A percentile compares a stretch with the other conserved stretches of the same genome.
phyloP scores from a whole-genome alignment of 768 basidiomycete species.

The Collybia sp. region DNA sequence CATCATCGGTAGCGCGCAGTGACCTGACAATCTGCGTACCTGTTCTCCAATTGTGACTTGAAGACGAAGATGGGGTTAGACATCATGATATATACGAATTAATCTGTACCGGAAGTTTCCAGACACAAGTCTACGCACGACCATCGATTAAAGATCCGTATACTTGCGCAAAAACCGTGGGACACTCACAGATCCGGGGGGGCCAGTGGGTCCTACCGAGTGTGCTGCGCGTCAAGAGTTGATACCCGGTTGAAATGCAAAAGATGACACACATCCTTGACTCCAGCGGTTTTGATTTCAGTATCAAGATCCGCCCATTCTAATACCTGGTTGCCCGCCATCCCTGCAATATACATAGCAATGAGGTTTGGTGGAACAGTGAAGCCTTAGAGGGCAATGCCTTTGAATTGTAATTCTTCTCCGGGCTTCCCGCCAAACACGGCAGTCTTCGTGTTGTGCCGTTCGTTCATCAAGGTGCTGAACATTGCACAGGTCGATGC shows the following conservation, averaged over 20 bases:
- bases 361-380: not conserved
- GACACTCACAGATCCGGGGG: slow-evolving; percentile 37
- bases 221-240: not conserved
- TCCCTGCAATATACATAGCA: slow-evolving; percentile 21
- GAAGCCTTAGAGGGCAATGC: slow-evolving; percentile 11
- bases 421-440: slow-evolving; percentile 56
- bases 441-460: slow-evolving; percentile 45
- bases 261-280: slow-evolving; percentile 35
- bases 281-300: slow-evolving; percentile 54
- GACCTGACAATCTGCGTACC: slow-evolving; percentile 19
- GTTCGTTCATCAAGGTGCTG: slow-evolving; percentile 56
- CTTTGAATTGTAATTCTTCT: slow-evolving; percentile 46
- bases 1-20: not conserved
- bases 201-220: slow-evolving; percentile 32
- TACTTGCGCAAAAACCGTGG: not conserved
- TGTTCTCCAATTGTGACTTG: slow-evolving; percentile 44
- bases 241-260: not conserved
- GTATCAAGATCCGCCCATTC: slow-evolving; percentile 58
- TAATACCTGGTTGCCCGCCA: slow-evolving; percentile 61
- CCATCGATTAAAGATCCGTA: not conserved
- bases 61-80: not conserved
- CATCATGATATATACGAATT: not conserved
- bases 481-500: slow-evolving; percentile 65
- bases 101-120: slow-evolving; percentile 35
- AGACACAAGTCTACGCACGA: slow-evolving; percentile 28